phyloP scores from a whole-genome alignment of 129 eudicot species.

The Mikania micrantha region DNA sequence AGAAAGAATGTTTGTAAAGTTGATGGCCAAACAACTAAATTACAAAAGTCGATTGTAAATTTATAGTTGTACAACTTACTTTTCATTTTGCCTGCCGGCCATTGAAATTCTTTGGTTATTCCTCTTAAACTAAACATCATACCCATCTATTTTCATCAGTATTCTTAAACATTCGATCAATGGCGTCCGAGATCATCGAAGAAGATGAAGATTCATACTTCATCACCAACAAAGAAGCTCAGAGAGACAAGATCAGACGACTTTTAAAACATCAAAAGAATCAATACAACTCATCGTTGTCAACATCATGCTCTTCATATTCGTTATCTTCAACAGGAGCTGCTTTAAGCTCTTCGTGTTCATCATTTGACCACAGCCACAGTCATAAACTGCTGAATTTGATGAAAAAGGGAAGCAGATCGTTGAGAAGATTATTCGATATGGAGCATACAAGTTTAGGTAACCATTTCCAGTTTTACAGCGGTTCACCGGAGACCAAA shows the following conservation, averaged over 20 bases:
- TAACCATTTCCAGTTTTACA: constrained; percentile 43
- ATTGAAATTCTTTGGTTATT: constrained; percentile 4
- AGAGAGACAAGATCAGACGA: constrained; percentile 38
- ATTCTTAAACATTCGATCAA: constrained; percentile 9
- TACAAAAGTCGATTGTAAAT: constrained; percentile 8
- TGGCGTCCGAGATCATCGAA: constrained; percentile 53
- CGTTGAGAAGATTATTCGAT: constrained; percentile 58
- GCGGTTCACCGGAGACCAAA: constrained; percentile 47
- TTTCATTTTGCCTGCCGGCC: constrained; percentile 33
- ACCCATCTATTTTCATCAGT: constrained; percentile 10
- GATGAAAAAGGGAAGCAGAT: constrained; percentile 71
- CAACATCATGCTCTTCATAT: constrained; percentile 32
- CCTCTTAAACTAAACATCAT: neutral
- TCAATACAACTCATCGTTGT: constrained; percentile 30
- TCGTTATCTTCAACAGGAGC: constrained; percentile 25
- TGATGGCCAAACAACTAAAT: constrained; percentile 28
- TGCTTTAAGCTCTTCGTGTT: constrained; percentile 32
- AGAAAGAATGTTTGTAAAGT: constrained; percentile 25
- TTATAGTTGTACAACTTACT: neutral
- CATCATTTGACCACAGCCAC: constrained; percentile 28
- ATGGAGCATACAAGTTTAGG: constrained; percentile 75
- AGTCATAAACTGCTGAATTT: constrained; percentile 41
- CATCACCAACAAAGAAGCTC: constrained; percentile 39
- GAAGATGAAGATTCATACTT: constrained; percentile 29
- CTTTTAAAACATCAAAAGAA: constrained; percentile 52